phyloP scores from a whole-genome alignment of 177 flowering plant species.

The Telopea speciosissima region DNA sequence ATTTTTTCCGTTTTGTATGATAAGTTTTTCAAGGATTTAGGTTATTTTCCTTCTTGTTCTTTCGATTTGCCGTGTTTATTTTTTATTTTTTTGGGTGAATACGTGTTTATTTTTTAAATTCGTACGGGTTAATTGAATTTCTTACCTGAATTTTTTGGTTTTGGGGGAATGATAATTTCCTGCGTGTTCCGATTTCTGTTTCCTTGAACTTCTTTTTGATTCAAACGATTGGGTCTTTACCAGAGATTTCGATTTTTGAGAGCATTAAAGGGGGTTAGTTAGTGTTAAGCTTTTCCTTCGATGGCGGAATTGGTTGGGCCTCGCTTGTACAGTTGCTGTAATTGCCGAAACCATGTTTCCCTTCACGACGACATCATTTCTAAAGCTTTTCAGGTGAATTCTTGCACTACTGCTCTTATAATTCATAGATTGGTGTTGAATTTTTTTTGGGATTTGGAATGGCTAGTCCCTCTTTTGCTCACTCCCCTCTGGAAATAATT shows the following conservation, averaged over 20 bases:
- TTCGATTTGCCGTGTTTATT: too few relatives aligned
- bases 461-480: not conserved
- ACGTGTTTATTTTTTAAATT: not conserved
- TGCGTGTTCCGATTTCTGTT: not conserved
- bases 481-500: not conserved
- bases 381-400: constrained; percentile 69
- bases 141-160: not conserved
- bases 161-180: not conserved
- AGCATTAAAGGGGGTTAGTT: not conserved
- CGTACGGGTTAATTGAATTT: not conserved
- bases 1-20: too few relatives aligned
- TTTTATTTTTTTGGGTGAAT: too few relatives aligned
- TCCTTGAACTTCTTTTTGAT: not conserved
- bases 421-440: not conserved
- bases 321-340: constrained; percentile 69
- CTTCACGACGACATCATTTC: constrained; percentile 81
- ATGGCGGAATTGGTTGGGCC: constrained; percentile 67
- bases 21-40: not conserved
- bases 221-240: not conserved
- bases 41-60: not conserved
- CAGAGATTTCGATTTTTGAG: not conserved
- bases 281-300: constrained; percentile 8
- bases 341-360: constrained; percentile 72
- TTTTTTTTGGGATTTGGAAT: not conserved
- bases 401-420: not conserved